Percentiles rank a stretch among this genome's conserved stretches.
Evolutionary conservation across 2,329 filamentous ascomycete species (phyloP).

Genomic region (Thermomyces lanuginosus): DNA sequence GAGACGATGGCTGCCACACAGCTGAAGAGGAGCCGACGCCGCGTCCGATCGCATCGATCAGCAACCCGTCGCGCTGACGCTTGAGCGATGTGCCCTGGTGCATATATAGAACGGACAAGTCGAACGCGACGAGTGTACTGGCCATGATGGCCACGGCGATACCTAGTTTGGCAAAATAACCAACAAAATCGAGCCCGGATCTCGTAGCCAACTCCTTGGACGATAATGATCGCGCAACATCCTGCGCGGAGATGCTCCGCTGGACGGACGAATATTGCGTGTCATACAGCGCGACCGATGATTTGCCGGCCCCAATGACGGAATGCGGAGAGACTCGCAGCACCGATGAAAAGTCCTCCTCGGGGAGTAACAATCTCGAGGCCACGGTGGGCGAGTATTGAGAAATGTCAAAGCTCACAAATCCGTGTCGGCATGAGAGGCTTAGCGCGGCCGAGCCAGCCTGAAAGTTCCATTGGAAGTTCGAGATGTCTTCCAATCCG

Average conservation of each 20-base stretch:
- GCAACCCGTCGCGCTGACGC: conserved; percentile 22
- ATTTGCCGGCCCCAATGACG: conserved; percentile 26
- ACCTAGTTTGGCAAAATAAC: conserved; percentile 29
- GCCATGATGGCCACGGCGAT: conserved; percentile 27
- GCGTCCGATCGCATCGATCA: conserved; percentile 28
- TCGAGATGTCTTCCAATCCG: conserved; percentile 10
- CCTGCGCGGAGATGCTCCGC: conserved; percentile 21
- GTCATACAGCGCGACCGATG: conserved; percentile 30
- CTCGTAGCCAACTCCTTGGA: conserved; percentile 9
- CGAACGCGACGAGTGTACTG: conserved; percentile 29
- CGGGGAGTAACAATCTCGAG: conserved; percentile 22
- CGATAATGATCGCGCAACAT: conserved; percentile 14
- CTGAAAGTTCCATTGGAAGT: conserved; percentile 25
- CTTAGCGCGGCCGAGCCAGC: conserved; percentile 23
- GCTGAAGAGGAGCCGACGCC: conserved; percentile 21
- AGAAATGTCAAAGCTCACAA: conserved; percentile 27
- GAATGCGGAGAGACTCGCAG: conserved; percentile 28
- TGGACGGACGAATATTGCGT: conserved; percentile 32
- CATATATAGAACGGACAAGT: conserved; percentile 20
- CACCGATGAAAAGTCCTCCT: conserved; percentile 24
- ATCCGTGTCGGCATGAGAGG: conserved; percentile 24
- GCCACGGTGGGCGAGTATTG: conserved; percentile 25
- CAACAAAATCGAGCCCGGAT: conserved; percentile 21
- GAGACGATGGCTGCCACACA: conserved; percentile 14
- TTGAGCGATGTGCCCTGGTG: conserved; percentile 19